Base-by-base conservation (phyloP, 306 rosid species). In the Coriaria nepalensis region DNA sequence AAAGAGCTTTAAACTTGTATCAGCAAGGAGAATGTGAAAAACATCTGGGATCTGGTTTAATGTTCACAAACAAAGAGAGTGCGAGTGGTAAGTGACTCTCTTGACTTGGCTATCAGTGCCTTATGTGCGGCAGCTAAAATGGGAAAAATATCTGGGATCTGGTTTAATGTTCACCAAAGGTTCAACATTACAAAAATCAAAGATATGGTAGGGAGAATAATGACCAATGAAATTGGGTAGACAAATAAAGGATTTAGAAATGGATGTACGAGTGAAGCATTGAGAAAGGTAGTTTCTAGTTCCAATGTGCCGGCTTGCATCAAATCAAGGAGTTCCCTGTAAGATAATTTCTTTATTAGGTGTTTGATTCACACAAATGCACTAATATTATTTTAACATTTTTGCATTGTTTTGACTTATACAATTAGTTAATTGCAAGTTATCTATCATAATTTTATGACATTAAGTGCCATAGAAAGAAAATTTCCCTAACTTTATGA, bases 71-170 rank as follows among this genome's bases (percentile, higher is more conserved):
- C n/a, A n/a, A n/a, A n/a, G n/a, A 74, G 90, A 37, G 95, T 88
- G 41, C 83, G 82, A 5, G 96, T 83, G 47, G 83, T 88, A 64
- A 88, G 66, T 10, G 84, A 78, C 39, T 78, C 84, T 35, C 84
- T 69, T 8, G 82, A 84, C 71, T 78, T 81, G 68, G 84, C 56
- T 38, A 81, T 35, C 1, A 83, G 86, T 5, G 86, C 78, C 69
- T 83, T 88, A 62, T 80, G 78, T 0, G 90, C 93, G 33, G 95
- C 83, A 13, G 93, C 86, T 43, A 88, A 77, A 37, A 88, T 66
- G 6, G 87, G 95, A 43, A 84, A 88, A 54, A 78, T 56, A 72
- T 88, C 82, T 47, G 95, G 95, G 53, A 88, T 77, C 95, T 84
- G 78, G 53, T 74, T 59, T 59, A 64, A 52, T 56, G 34, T 48